Evolutionary conservation across 108 stramenopile genomes (phyloP), one percentile per base, ranked within the genome.

Genomic region (Skeletonema menzelii): DNA sequence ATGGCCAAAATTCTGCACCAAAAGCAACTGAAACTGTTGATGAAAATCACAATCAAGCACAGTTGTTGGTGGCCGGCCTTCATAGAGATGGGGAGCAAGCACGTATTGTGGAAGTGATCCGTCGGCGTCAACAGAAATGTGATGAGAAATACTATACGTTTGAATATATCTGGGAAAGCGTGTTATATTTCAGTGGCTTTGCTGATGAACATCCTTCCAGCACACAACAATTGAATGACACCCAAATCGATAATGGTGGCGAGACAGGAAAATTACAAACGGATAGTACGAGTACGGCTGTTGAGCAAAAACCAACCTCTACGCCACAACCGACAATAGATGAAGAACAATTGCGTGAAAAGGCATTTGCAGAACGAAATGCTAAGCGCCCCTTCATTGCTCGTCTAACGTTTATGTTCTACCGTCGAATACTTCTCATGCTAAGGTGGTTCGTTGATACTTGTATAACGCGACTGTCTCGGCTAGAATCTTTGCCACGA

Each of bases 81-180:
- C 77, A 78, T 59, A 53, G 77, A 27, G 77, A 78, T 57, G 77
- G 77, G 13, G 77, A 78, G 34, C 77, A 78, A 53, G 77, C 77
- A 11, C 64, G 77, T 35, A 58, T 78, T 19, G 70, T 78, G 13
- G 69, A 78, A 59, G 34, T 56, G 17, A 70, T 71, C 27, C 57
- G 70, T 40, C 62, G 68, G 19, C 77, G 77, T 20, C 65, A 78
- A 32, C 56, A 58, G 44, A 65, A 64, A 17, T 46, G 70, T 5
- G 24, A 70, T 27, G 35, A 71, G 31, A 35, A 61, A 40, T 56
- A 46, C n/a, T 56, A 34, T 27, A 62, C 70, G 5, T 47, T 60
- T 55, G 37, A 71, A 53, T 65, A 65, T 59, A 20, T 67, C 4
- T 56, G 53, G 49, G 65, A 66, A 12, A 63, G 40, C 8, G 38